Evolutionary conservation across 192 early-diverging fungal genomes (phyloP).

Genomic region (Nowakowskiella sp.): DNA sequence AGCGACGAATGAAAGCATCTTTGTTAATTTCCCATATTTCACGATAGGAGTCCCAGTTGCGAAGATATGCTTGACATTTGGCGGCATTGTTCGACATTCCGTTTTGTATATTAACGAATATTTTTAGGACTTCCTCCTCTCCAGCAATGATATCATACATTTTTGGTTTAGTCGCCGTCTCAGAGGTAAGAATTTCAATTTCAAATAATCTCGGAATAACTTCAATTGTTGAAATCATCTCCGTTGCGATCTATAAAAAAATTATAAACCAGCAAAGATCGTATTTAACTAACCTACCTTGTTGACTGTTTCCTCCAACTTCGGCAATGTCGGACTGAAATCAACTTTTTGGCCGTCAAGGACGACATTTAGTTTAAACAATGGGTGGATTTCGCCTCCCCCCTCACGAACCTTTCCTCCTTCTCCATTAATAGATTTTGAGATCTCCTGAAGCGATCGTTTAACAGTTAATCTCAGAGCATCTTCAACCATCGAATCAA

Average conservation of each 20-base stretch:
- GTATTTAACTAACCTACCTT: constrained; percentile 6
- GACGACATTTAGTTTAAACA: constrained; percentile 59
- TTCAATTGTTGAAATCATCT: constrained; percentile 53
- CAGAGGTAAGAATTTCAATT: constrained; percentile 23
- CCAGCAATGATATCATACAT: constrained; percentile 47
- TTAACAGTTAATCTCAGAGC: constrained; percentile 43
- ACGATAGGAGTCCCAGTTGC: constrained; percentile 57
- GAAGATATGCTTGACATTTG: constrained; percentile 51
- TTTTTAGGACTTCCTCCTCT: constrained; percentile 58
- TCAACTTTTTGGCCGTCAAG: constrained; percentile 53
- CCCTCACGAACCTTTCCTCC: constrained; percentile 44
- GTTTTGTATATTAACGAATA: constrained; percentile 45
- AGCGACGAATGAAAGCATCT: constrained; percentile 57
- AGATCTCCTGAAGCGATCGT: constrained; percentile 45
- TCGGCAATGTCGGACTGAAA: constrained; percentile 44
- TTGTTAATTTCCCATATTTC: constrained; percentile 69
- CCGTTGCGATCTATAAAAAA: constrained; percentile 24
- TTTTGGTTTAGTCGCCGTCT: constrained; percentile 12
- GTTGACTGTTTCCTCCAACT: constrained; percentile 51
- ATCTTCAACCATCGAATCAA: constrained; percentile 48
- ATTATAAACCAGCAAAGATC: background rate
- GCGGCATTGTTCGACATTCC: constrained; percentile 52
- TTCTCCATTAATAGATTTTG: constrained; percentile 59
- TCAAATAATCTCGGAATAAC: constrained; percentile 42
- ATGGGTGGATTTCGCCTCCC: constrained; percentile 45